A percentile compares a stretch with the other conserved stretches of the same genome.
Conservation (phyloP, 208 protist species). For the Endotrypanum monterogeii region DNA sequence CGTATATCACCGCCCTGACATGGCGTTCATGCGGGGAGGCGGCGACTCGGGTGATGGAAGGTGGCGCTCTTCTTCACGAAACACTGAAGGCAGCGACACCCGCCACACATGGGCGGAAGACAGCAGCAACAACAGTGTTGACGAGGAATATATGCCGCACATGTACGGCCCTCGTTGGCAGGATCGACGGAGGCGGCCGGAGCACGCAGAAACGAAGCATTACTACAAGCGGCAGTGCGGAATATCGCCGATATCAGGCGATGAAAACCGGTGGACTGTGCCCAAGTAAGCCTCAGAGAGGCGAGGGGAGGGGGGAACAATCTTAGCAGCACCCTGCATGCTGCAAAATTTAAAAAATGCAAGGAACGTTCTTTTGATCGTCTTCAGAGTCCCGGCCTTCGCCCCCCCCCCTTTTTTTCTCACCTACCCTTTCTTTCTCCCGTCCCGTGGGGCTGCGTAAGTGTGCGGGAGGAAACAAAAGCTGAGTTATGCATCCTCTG, state of each 20-base stretch:
- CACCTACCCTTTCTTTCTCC: background rate
- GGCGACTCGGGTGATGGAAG: constrained; percentile 7
- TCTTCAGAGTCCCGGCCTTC: background rate
- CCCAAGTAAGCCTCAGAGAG: constrained; percentile 17
- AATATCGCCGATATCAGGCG: background rate
- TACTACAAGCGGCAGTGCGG: constrained; percentile 44
- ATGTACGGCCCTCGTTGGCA: constrained; percentile 58
- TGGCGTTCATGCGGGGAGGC: constrained; percentile 66
- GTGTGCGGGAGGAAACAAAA: background rate
- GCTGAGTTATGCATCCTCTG: background rate
- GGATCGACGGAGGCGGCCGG: constrained; percentile 55
- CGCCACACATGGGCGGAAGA: constrained; percentile 48
- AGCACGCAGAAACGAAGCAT: constrained; percentile 62
- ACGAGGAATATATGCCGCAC: constrained; percentile 51
- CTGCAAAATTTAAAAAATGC: background rate
- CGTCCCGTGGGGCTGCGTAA: background rate
- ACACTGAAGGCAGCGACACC: constrained; percentile 18
- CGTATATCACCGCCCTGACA: constrained; percentile 66
- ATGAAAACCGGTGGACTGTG: constrained; percentile 20
- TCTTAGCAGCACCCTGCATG: background rate
- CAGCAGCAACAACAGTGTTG: constrained; percentile 36
- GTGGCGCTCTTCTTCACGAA: constrained; percentile 12
- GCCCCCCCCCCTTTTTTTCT: no score
- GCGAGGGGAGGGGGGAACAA: no score
- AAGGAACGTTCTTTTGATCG: background rate